Base-by-base conservation (phyloP, 306 rosid species). In the Corylus avellana region DNA sequence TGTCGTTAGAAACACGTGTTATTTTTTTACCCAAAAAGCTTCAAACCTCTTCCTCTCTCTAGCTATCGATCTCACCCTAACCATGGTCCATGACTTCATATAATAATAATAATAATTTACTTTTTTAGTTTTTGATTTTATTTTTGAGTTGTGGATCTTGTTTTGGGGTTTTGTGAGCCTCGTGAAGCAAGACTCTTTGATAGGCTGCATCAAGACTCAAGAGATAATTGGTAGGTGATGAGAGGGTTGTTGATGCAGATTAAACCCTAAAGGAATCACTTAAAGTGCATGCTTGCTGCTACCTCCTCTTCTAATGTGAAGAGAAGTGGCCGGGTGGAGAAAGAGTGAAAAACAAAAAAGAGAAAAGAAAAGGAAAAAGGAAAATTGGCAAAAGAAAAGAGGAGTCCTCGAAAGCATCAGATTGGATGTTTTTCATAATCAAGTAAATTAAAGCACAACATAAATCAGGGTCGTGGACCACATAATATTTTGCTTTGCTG, bases 1-100 rank as follows among this genome's bases (percentile, higher is more conserved):
- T 76, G n/a, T 12, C 49, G 46, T 82, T 73, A 46, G 29, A 1
- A 68, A 85, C 92, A 88, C 87, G 88, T 91, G 89, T 87, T 77
- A 35, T 66, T 72, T 57, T n/a, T 59, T 62, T 64, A 22, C 32
- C 27, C 11, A 7, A 55, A 49, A 48, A 67, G 18, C 49, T 16
- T 25, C 20, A 11, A 72, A 48, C 68, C 55, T 76, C 27, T 68
- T 68, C 27, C 25, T 67, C 18, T 83, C 58, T 32, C 51, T 22
- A 22, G 25, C 25, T n/a, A 14, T 14, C 48, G 7, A 48, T 32
- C 4, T 20, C 9, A 4, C 70, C 0, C 12, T 12, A 18, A 12
- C 44, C 35, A 32, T 32, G 35, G 2, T 32, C 35, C 25, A 22
- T 22, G 25, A 32, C 35, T 32, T 32, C 35, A 32, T 32, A 29